Conservation (phyloP, 257 asterid genomes). For the Apocynum venetum region DNA sequence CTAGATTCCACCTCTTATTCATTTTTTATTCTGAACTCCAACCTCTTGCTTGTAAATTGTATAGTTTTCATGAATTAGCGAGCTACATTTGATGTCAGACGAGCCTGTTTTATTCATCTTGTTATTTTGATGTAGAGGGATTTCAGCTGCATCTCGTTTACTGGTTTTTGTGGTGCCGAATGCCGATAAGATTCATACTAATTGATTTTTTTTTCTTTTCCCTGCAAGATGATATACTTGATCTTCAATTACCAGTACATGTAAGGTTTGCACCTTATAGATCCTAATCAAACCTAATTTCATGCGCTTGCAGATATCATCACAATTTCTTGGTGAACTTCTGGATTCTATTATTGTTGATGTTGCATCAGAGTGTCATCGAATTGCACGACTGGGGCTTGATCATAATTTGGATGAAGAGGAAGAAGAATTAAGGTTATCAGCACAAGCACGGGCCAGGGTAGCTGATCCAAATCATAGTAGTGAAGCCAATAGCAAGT, state of each 20-base stretch:
- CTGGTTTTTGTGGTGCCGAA: not conserved
- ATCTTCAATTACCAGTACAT: not conserved
- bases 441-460: slow-evolving; percentile 77
- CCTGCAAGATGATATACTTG: not conserved
- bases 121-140: not conserved
- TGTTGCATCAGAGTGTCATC: slow-evolving; percentile 95
- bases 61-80: not conserved
- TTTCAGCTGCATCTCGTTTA: not conserved
- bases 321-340: slow-evolving; percentile 56
- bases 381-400: slow-evolving; percentile 79
- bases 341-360: slow-evolving; percentile 76
- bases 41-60: not conserved
- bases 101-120: not conserved
- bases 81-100: not conserved
- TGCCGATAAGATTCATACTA: not conserved
- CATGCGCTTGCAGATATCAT: slow-evolving; percentile 50
- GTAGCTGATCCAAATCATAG: slow-evolving; percentile 70
- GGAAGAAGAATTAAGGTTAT: slow-evolving; percentile 85
- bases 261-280: not conserved
- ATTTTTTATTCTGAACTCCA: not conserved
- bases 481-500: slow-evolving; percentile 75
- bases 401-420: slow-evolving; percentile 72
- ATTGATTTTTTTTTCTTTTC: not conserved
- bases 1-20: not conserved
- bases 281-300: slow-evolving; percentile 12